Percentiles rank a stretch among this genome's conserved stretches.
Conservation (phyloP, 1,284 basidiomycete species). For the Ustilago xerochloae region DNA sequence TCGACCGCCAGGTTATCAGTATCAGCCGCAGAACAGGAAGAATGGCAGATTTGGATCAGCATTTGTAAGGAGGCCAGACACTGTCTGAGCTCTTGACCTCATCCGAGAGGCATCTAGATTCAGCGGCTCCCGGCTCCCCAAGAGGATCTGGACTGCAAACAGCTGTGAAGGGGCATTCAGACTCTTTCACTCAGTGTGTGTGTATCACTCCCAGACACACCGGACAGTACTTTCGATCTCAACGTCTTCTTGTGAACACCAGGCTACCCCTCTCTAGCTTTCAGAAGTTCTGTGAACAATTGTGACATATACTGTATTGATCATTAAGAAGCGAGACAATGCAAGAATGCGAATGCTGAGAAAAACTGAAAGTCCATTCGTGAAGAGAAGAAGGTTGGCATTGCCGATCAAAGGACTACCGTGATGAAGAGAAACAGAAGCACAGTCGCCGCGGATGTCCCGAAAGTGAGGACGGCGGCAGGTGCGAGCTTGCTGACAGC, state of each 20-base stretch:
- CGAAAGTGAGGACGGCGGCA: background rate
- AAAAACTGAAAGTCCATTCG: conserved; percentile 3
- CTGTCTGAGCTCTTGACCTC: background rate
- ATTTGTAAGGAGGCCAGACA: background rate
- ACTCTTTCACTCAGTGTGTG: no score
- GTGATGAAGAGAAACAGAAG: conserved; percentile 1
- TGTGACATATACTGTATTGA: background rate
- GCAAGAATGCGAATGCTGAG: conserved; percentile 1
- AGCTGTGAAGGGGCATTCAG: background rate
- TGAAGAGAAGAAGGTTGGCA: background rate
- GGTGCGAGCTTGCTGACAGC: background rate
- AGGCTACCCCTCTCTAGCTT: no score
- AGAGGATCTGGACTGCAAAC: no score
- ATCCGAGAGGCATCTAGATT: background rate
- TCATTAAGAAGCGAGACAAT: background rate
- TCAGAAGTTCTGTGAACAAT: background rate
- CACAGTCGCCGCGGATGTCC: background rate
- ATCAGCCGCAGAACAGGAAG: background rate
- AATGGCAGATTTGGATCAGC: background rate
- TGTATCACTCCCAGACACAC: no score
- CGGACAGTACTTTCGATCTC: no score
- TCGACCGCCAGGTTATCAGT: background rate
- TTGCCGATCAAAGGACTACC: background rate
- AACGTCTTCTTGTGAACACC: no score
- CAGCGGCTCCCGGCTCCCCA: no score